Evolutionary conservation across 495 filamentous ascomycete species (phyloP).

Genomic region (Trichoderma gamsii): DNA sequence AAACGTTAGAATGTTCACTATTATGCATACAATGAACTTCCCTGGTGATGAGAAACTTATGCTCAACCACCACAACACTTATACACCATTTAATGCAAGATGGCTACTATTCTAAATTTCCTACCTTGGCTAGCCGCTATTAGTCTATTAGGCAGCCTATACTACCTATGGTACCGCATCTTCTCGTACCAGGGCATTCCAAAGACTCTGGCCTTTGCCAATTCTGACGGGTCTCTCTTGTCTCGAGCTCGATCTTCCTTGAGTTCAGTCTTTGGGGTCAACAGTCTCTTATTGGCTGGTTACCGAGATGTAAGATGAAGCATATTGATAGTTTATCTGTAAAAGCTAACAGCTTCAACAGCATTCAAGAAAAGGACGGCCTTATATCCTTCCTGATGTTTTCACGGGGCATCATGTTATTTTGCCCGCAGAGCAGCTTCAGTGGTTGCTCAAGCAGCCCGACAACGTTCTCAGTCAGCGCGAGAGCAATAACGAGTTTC

Average conservation of each 20-base stretch:
- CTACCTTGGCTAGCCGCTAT: not conserved
- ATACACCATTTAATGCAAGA: not conserved
- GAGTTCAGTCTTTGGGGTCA: not conserved
- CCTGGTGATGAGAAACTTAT: too few species aligned
- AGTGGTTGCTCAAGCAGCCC: not conserved
- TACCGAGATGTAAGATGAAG: not conserved
- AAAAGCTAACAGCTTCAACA: not conserved
- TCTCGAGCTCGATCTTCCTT: not conserved
- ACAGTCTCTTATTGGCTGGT: not conserved
- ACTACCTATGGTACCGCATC: not conserved
- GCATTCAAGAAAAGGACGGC: not conserved
- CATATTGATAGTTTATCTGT: not conserved
- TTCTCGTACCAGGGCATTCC: not conserved
- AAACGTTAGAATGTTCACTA: too few species aligned
- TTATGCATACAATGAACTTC: too few species aligned
- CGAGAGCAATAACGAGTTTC: constrained; percentile 1
- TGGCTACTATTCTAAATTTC: not conserved
- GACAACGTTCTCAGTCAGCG: not conserved
- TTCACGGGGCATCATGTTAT: not conserved
- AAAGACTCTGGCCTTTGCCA: not conserved
- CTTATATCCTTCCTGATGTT: constrained; percentile 5
- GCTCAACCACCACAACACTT: not conserved
- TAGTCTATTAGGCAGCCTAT: not conserved
- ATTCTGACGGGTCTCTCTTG: not conserved
- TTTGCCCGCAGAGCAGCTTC: not conserved